Evolutionary conservation across 1,284 basidiomycete genomes (phyloP), one percentile per base, ranked within the genome.

Genomic region (Phellinidium pouzarii): DNA sequence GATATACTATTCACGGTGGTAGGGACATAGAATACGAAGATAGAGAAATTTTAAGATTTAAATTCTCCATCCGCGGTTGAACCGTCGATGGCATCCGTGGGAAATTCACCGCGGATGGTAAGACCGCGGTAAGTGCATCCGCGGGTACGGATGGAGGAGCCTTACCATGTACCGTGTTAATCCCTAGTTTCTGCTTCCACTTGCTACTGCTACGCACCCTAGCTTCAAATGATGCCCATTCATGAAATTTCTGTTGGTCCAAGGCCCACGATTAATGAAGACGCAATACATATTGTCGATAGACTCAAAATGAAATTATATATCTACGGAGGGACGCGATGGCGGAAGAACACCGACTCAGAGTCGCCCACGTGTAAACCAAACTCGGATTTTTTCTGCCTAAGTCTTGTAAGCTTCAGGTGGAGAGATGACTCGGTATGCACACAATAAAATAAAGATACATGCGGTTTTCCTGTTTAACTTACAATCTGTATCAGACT

Each of bases 271-370:
- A 50, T 54, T 20, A 54, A 54, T 27, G 38, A 36, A 11, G 40
- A 37, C 6, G 27, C 47, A 3, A n/a, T 54, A 12, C 48, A 31
- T 22, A 36, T 54, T 11, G 43, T 48, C 25, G 53, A 54, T 20
- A 11, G 20, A 31, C 25, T 20, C 29, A 50, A 44, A 2, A 29
- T 23, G 25, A 37, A 19, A 19, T n/a, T 54, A 5, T 54, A 54
- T 26, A 37, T 54, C n/a, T 54, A 54, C 25, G 53, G 53, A 8
- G 53, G 53, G 0, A 25, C 23, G 7, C 41, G 41, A 34, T 54
- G 53, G 53, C 19, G 17, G 14, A 8, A 6, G n/a, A 50, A 54
- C 29, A 34, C 37, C 8, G 46, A 54, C 25, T 27, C 6, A n/a
- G 7, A 42, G 3, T 54, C 53, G 20, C 46, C 53, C 9, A 54